These are phyloP conservation scores for Aquilaria yunnanensis DNA, from an alignment of 345 rosid species.

Conservation along the genomic window DNA sequence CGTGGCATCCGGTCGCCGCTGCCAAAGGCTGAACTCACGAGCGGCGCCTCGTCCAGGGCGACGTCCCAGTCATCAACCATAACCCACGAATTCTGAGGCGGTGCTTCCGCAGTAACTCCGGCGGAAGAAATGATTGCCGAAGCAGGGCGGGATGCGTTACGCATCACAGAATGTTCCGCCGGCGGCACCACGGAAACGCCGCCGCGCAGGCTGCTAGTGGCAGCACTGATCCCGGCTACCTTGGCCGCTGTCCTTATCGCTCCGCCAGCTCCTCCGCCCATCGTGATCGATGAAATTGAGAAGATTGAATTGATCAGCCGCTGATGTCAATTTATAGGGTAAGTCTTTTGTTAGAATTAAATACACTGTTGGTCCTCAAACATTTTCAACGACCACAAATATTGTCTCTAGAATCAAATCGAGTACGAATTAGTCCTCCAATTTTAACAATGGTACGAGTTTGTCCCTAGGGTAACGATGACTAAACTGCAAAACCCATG, in stretches of 20 bases:
- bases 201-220: background rate
- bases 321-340: too few species aligned
- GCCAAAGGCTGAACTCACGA: background rate
- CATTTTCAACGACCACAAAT: too few species aligned
- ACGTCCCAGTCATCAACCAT: background rate
- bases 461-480: too few species aligned
- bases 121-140: background rate
- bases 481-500: too few species aligned
- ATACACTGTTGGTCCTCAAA: too few species aligned
- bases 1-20: background rate
- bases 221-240: slow-evolving; percentile 1
- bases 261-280: slow-evolving; percentile 2
- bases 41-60: background rate
- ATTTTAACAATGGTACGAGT: too few species aligned
- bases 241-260: slow-evolving; percentile 1
- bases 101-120: background rate
- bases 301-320: background rate
- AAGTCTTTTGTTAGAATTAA: too few species aligned
- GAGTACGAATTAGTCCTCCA: too few species aligned
- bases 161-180: background rate
- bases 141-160: background rate
- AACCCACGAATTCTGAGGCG: background rate
- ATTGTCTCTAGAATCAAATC: too few species aligned
- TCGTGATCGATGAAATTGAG: background rate
- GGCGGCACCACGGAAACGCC: background rate